Evolutionary conservation across 2,329 filamentous ascomycete genomes (phyloP).

Genomic region (Ilyonectria destructans): DNA sequence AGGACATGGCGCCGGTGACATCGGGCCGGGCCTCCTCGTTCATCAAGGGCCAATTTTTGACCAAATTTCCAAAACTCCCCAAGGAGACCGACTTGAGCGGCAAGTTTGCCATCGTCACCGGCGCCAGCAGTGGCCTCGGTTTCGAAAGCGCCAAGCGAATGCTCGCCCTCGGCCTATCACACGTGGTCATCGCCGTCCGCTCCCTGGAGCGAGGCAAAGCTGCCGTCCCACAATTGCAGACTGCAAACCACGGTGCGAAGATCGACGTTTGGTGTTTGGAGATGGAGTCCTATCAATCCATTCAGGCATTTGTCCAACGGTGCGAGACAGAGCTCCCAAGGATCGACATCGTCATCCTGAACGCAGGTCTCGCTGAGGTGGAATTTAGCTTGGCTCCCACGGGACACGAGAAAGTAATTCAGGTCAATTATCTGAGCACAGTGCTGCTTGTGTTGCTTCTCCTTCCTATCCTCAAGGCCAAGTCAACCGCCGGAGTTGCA

Average conservation of each 20-base stretch:
- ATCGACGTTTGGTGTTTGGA: constrained; percentile 27
- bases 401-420: constrained; percentile 43
- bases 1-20: constrained; percentile 8
- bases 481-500: constrained; percentile 20
- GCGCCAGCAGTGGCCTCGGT: constrained; percentile 64
- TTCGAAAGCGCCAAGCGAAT: constrained; percentile 61
- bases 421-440: constrained; percentile 46
- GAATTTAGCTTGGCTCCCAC: constrained; percentile 15
- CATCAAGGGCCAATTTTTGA: constrained; percentile 2
- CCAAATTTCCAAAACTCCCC: background rate
- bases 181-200: constrained; percentile 63
- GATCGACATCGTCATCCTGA: constrained; percentile 26
- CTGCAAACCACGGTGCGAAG: constrained; percentile 4
- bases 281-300: constrained; percentile 24
- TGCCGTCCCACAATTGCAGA: constrained; percentile 44
- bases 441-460: constrained; percentile 37
- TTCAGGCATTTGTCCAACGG: constrained; percentile 15
- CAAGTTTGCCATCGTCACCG: constrained; percentile 63
- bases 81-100: constrained; percentile 46
- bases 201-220: constrained; percentile 53
- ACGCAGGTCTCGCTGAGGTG: constrained; percentile 27
- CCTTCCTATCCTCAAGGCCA: constrained; percentile 38
- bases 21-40: constrained; percentile 1
- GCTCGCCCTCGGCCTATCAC: constrained; percentile 55
- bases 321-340: constrained; percentile 8